Evolutionary conservation across 2,329 filamentous ascomycete species (phyloP).

Genomic region (Cordyceps javanica): DNA sequence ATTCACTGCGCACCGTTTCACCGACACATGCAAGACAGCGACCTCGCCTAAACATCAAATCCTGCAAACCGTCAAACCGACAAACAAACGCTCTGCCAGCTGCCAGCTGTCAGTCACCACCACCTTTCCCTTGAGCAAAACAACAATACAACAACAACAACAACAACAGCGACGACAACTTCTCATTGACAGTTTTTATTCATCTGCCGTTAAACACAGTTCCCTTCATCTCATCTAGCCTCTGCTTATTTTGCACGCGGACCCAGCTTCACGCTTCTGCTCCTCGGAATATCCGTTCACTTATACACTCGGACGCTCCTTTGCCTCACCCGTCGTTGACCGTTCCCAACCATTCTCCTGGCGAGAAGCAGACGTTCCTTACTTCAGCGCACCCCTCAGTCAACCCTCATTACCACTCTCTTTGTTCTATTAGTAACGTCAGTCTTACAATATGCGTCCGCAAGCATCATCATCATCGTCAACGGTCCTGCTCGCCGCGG

Average conservation of each 20-base stretch:
- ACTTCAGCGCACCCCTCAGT: not conserved
- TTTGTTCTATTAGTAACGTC: not conserved
- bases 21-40: not conserved
- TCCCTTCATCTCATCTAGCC: not conserved
- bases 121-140: not conserved
- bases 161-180: not conserved
- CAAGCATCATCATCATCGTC: conserved; percentile 18
- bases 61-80: not conserved
- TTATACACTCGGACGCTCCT: not conserved
- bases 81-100: not conserved
- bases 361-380: not conserved
- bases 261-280: not conserved
- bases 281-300: not conserved
- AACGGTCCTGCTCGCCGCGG: conserved; percentile 17
- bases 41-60: not conserved
- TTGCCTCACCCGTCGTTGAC: not conserved
- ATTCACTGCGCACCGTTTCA: not conserved
- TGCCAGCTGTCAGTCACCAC: conserved; percentile 1
- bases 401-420: not conserved
- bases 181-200: not conserved
- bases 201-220: no score
- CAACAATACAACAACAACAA: not conserved
- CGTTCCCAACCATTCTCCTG: conserved; percentile 5
- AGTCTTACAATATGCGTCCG: not conserved
- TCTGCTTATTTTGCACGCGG: not conserved